Base-by-base conservation (phyloP, 2,329 filamentous ascomycete genomes). In the Zymoseptoria brevis region DNA sequence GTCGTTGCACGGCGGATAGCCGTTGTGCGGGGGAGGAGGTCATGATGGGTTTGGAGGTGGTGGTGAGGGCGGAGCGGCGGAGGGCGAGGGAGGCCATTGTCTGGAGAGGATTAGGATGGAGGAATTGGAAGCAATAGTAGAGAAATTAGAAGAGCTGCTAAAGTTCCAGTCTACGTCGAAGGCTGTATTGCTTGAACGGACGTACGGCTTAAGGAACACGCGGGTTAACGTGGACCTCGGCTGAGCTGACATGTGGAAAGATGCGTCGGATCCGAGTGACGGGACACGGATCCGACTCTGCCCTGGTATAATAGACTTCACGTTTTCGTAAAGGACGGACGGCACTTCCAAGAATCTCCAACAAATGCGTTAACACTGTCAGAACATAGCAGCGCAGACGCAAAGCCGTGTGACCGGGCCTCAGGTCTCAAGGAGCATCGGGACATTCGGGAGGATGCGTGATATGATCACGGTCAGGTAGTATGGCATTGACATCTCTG, bases 1-100 rank as follows among this genome's bases (percentile, higher is more conserved):
- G 69, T 35, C 71, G 66, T 52, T 68, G 66, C 19, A 69, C 57
- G 53, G 60, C 54, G 41, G 66, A 64, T 41, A 69, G 64, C 30
- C 67, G 64, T 64, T 71, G 66, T 45, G 64, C 60, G 11, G 67
- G 64, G 30, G 65, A 62, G 60, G 60, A 58, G 55, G 55, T 61
- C 51, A 62, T 66, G 55, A 58, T 29, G 35, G 35, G 16, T 45
- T 16, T 45, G 35, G 35, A n/a, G 35, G 35, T 45, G 35, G 35
- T n/a, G 24, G 61, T 59, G 54, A 58, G 58, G 59, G 64, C 45
- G 22, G 65, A 58, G 22, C 66, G 68, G 57, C 66, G 67, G 51
- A 67, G 58, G 53, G 62, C 58, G 53, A 64, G 58, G 21, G 65
- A 65, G 52, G 61, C 61, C 64, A 66, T 66, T 16, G 41, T 59